Evolutionary conservation across 2,329 filamentous ascomycete genomes (phyloP).

Genomic region (Helminthosporium solani): DNA sequence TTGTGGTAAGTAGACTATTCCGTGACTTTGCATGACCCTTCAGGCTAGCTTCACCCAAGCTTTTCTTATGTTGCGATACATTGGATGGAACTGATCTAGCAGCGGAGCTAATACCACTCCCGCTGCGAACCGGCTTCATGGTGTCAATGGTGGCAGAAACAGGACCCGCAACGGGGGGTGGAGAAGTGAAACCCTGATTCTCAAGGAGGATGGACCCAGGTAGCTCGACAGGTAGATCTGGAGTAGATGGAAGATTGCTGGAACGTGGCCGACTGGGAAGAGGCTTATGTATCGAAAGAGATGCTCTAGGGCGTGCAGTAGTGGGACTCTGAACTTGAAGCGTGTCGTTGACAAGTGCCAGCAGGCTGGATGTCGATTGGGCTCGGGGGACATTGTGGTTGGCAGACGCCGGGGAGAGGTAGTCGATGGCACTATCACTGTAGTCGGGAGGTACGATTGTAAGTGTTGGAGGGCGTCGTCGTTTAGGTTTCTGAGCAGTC

Average conservation of each 20-base stretch:
- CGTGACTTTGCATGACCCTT: constrained; percentile 12
- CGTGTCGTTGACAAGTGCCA: constrained; percentile 47
- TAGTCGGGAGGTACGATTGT: constrained; percentile 28
- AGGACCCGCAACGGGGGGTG: constrained; percentile 16
- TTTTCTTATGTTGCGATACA: constrained; percentile 24
- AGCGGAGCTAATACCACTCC: constrained; percentile 21
- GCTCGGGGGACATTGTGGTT: constrained; percentile 31
- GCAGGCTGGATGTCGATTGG: constrained; percentile 38
- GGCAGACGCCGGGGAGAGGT: constrained; percentile 26
- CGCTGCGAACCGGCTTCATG: constrained; percentile 31
- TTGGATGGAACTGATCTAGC: constrained; percentile 20
- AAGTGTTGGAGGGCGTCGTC: constrained; percentile 33
- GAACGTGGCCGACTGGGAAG: constrained; percentile 44
- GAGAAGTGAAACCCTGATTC: constrained; percentile 35
- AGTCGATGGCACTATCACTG: constrained; percentile 16
- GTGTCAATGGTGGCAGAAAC: constrained; percentile 14
- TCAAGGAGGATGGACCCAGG: constrained; percentile 33
- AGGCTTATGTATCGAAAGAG: constrained; percentile 35
- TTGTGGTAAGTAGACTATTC: constrained; percentile 16
- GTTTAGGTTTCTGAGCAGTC: constrained; percentile 22
- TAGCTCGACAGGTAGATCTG: constrained; percentile 33
- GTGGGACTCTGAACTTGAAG: constrained; percentile 40
- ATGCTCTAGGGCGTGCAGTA: constrained; percentile 28
- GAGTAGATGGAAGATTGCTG: constrained; percentile 43
- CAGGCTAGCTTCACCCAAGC: constrained; percentile 20